phyloP scores from a whole-genome alignment of 2,329 filamentous ascomycete genomes.

The Aureobasidium sp. region DNA sequence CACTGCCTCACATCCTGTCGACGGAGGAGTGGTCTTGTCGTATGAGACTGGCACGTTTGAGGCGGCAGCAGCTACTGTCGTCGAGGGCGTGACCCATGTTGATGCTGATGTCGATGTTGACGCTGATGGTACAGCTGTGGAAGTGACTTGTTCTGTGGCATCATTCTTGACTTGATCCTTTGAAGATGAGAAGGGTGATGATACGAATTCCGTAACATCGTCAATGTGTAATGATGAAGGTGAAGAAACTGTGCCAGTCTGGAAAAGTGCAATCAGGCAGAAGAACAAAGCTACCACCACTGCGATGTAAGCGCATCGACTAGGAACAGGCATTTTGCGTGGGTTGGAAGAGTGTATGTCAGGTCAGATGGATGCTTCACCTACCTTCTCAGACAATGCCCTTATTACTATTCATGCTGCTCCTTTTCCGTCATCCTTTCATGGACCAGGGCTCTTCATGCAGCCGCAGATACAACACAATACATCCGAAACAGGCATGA shows the following conservation, averaged over 20 bases:
- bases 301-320: slow-evolving; percentile 2
- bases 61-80: neutral
- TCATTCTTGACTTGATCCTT: neutral
- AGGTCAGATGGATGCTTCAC: neutral
- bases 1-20: slow-evolving; percentile 9
- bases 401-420: slow-evolving; percentile 6
- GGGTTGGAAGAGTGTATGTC: neutral
- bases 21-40: slow-evolving; percentile 5
- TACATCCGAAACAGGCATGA: slow-evolving; percentile 1
- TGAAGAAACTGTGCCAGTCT: slow-evolving; percentile 6
- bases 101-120: neutral
- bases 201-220: neutral
- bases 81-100: neutral
- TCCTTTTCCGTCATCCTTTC: slow-evolving; percentile 2
- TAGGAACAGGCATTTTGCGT: neutral
- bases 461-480: neutral
- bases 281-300: neutral
- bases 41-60: slow-evolving; percentile 7
- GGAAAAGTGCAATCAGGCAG: slow-evolving; percentile 1
- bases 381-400: neutral
- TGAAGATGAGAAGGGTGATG: slow-evolving; percentile 1
- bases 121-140: too few relatives aligned
- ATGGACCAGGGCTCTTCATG: neutral
- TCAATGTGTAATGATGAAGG: slow-evolving; percentile 8
- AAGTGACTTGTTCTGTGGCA: neutral